A percentile compares a stretch with the other conserved stretches of the same genome.
Conservation (phyloP, 345 rosid genomes). For the Bruguiera sexangula region DNA sequence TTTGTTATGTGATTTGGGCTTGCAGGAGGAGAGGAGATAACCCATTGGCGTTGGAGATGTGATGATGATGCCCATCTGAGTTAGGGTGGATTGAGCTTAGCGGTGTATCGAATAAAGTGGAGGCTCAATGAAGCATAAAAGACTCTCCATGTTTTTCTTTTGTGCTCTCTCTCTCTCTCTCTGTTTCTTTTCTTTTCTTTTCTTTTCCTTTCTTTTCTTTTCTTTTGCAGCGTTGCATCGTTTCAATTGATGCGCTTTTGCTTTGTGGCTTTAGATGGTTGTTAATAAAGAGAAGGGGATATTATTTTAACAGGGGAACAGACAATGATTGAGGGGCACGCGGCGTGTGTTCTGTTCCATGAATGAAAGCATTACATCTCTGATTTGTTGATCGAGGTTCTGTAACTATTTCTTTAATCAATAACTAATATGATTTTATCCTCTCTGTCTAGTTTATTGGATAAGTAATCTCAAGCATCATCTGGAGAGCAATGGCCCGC, state of each 20-base stretch:
- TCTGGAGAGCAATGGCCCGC: no score
- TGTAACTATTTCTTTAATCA: no score
- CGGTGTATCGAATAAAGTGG: slow-evolving; percentile 6
- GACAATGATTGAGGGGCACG: background rate
- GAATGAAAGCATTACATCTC: background rate
- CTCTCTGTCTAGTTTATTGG: no score
- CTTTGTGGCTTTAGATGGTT: background rate
- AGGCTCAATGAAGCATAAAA: background rate
- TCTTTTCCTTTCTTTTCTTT: background rate
- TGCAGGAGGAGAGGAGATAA: slow-evolving; percentile 12
- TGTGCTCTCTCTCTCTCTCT: background rate
- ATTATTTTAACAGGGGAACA: background rate
- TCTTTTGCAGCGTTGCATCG: background rate
- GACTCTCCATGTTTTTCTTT: background rate
- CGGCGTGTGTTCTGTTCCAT: background rate
- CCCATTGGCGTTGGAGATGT: slow-evolving; percentile 19
- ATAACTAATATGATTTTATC: no score
- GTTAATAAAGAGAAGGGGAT: background rate
- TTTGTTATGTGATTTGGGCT: slow-evolving; percentile 3
- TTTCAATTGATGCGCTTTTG: background rate
- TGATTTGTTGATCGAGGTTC: no score
- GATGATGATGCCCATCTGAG: background rate
- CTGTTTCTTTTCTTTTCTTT: background rate
- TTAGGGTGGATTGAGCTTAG: background rate
- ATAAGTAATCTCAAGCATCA: no score